These are phyloP conservation scores for Brettanomyces nanus DNA, from an alignment of 805 yeast genomes.

Conservation along the genomic window DNA sequence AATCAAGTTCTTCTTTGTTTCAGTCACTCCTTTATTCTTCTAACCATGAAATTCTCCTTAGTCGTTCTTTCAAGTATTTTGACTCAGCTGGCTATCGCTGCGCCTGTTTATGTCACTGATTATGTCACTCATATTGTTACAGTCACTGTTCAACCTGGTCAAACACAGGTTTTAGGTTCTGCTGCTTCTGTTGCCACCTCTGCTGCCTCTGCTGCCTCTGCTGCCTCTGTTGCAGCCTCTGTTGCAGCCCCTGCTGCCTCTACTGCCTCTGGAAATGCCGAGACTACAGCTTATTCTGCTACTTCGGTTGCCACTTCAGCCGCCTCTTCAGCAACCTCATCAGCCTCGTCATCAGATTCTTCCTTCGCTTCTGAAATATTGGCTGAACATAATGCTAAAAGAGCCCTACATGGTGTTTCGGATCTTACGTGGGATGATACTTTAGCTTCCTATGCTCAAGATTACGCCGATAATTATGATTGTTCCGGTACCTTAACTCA, in stretches of 20 bases:
- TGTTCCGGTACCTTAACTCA: constrained; percentile 59
- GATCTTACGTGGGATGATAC: constrained; percentile 49
- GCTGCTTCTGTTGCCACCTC: constrained; percentile 4
- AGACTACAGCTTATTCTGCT: constrained; percentile 14
- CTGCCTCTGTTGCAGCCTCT: constrained; percentile 8
- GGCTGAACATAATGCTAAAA: constrained; percentile 51
- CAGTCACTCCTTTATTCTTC: neutral
- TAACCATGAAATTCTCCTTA: constrained; percentile 1
- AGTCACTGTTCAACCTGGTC: constrained; percentile 10
- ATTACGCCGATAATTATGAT: constrained; percentile 44
- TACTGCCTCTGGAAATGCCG: constrained; percentile 9
- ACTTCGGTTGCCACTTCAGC: constrained; percentile 13
- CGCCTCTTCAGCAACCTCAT: constrained; percentile 12
- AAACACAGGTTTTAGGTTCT: neutral
- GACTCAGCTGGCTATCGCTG: constrained; percentile 4
- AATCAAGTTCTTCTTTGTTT: too few relatives aligned
- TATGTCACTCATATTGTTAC: constrained; percentile 15
- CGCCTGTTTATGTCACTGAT: constrained; percentile 6
- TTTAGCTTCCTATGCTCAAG: constrained; percentile 48
- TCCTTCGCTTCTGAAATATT: constrained; percentile 33
- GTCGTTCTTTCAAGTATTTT: constrained; percentile 4
- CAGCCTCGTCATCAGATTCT: constrained; percentile 13
- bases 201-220: constrained; percentile 9
- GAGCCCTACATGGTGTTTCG: constrained; percentile 46
- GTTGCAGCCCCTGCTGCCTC: constrained; percentile 13